A percentile compares a stretch with the other conserved stretches of the same genome.
phyloP scores from a whole-genome alignment of 495 filamentous ascomycete species.

The Penicillium ochrochloron region DNA sequence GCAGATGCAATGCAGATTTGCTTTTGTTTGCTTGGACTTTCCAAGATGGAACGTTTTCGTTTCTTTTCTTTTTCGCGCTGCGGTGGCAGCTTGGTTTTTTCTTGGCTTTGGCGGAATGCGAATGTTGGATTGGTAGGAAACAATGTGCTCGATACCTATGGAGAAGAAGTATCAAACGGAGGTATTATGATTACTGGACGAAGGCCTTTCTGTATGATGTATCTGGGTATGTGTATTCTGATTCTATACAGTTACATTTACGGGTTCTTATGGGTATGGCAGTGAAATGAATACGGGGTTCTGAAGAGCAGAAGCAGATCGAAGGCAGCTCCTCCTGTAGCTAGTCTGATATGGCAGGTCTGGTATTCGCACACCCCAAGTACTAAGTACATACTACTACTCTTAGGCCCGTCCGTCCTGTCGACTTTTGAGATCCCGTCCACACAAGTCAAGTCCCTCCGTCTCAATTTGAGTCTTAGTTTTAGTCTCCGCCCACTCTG shows the following conservation, averaged over 20 bases:
- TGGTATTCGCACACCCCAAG: background rate
- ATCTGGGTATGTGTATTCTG: background rate
- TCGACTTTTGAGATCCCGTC: background rate
- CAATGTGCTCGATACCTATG: background rate
- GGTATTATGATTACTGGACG: background rate
- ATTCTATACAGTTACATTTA: background rate
- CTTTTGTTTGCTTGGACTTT: background rate
- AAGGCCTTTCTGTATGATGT: background rate
- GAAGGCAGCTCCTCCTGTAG: background rate
- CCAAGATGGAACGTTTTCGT: background rate
- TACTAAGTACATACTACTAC: too few species aligned
- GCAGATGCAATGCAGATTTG: constrained; percentile 4
- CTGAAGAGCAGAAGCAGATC: background rate
- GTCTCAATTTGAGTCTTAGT: background rate
- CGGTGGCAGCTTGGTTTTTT: background rate
- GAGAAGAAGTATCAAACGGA: background rate
- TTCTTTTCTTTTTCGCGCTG: background rate
- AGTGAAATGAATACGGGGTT: background rate
- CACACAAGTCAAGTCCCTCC: background rate
- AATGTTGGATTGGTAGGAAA: background rate
- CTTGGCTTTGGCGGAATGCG: background rate
- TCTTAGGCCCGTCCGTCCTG: background rate
- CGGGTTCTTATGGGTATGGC: background rate
- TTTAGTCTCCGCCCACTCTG: background rate
- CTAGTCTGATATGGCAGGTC: constrained; percentile 8